Evolutionary conservation across 1,139 yeast species (phyloP).

Genomic region (Kluyveromyces sp.): DNA sequence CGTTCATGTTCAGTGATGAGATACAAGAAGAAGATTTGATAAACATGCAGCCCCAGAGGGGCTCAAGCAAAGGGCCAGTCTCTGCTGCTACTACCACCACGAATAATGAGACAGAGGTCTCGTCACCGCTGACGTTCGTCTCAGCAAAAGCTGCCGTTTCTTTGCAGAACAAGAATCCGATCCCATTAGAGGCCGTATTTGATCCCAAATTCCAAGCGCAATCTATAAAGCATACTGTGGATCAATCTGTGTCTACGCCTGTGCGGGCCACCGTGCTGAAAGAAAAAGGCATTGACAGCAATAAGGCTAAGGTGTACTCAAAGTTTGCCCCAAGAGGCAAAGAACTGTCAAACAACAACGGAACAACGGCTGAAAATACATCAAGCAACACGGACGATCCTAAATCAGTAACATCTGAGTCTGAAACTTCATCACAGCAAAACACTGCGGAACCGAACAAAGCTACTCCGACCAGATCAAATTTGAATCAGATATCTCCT

Average conservation of each 20-base stretch:
- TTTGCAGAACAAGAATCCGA: conserved; percentile 22
- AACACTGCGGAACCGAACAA: not conserved
- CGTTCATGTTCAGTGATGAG: conserved; percentile 63
- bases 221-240: conserved; percentile 30
- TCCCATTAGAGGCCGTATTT: conserved; percentile 23
- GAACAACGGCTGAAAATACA: too few species aligned
- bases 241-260: conserved; percentile 30
- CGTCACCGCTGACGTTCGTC: conserved; percentile 27
- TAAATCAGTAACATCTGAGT: not conserved
- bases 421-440: not conserved
- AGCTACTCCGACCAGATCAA: conserved; percentile 1
- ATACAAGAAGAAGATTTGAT: conserved; percentile 31
- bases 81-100: conserved; percentile 2
- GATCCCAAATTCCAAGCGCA: conserved; percentile 32
- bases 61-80: not conserved
- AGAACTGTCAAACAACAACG: conserved; percentile 13
- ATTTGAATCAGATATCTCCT: not conserved
- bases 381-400: not conserved
- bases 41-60: conserved; percentile 12
- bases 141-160: conserved; percentile 30
- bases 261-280: conserved; percentile 23
- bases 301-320: conserved; percentile 23
- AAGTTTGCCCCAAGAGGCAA: conserved; percentile 32
- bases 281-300: conserved; percentile 21
- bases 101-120: conserved; percentile 11